Base-by-base conservation (phyloP, 176 grass and related monocot genomes). In the Areca catechu region DNA sequence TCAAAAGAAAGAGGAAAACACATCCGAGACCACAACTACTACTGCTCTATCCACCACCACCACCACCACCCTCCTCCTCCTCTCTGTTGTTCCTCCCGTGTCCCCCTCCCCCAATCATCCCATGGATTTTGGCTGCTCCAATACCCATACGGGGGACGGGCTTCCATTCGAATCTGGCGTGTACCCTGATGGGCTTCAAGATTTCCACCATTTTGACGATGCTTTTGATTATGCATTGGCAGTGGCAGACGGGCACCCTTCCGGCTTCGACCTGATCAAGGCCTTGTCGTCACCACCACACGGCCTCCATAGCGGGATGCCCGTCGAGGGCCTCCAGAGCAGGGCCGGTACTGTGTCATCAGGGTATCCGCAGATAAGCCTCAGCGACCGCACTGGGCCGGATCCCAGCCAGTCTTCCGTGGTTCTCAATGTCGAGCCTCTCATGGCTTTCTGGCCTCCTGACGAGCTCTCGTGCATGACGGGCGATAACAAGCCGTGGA, bases 111-210 rank as follows among this genome's bases (percentile, higher is more conserved):
- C 34, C 34, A 75, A 79, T 62, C 48, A 22, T 1, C 1, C 52
- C 58, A 85, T 85, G 82, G 77, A 85, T 77, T 73, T 80, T 53
- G 28, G 68, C 19, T 80, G 49, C 73, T 80, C 80, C 56, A 73
- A 85, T 29, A 62, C 69, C 19, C 52, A 58, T 25, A 20, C 47
- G 10, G 68, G 62, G 50, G 60, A 18, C 63, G 74, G 22, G 62
- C 18, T 73, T 57, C 52, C 68, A 12, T 54, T 76, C 55, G 77
- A 77, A 62, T 76, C 52, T 1, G 70, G 30, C 17, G 9, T 71
- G 62, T 76, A 67, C 71, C 66, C 56, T 25, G 63, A 58, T 65
- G 57, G 20, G 15, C 50, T 47, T 10, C 56, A 55, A 7, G 53
- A 76, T 9, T 34, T 72, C 16, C 53, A 69, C 17, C 50, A 22